These are phyloP conservation scores for Nicotiana undulata DNA, from an alignment of 257 asterid species.

Conservation along the genomic window DNA sequence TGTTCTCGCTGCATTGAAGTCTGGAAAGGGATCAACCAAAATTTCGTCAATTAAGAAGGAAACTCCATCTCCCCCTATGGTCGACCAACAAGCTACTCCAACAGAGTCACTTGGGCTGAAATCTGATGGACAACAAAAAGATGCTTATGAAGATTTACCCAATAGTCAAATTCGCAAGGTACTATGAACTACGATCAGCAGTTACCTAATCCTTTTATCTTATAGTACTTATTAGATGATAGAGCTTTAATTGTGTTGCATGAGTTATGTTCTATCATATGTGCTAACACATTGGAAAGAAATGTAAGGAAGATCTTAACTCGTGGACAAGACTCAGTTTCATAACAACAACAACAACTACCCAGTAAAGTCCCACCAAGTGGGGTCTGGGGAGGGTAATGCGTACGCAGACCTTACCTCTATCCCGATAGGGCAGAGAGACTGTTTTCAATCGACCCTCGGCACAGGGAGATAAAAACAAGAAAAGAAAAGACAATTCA, in stretches of 20 bases:
- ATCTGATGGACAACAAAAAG: constrained; percentile 39
- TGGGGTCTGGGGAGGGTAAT: too few species aligned
- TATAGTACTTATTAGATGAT: background rate
- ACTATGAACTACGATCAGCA: background rate
- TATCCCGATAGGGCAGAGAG: too few species aligned
- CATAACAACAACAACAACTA: too few species aligned
- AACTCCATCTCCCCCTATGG: constrained; percentile 33
- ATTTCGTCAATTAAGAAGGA: constrained; percentile 37
- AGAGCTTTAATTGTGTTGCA: background rate
- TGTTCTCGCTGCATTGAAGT: constrained; percentile 82
- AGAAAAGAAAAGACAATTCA: too few species aligned
- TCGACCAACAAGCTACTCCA: constrained; percentile 35
- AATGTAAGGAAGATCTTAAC: background rate
- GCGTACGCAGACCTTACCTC: too few species aligned
- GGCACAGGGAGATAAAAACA: too few species aligned
- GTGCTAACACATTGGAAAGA: background rate
- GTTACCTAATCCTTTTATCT: background rate
- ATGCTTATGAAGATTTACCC: constrained; percentile 70
- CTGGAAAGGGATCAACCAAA: constrained; percentile 61
- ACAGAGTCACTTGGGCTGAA: constrained; percentile 31
- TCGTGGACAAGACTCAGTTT: too few species aligned
- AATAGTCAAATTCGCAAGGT: constrained; percentile 99
- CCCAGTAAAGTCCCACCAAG: too few species aligned
- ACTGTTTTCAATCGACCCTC: too few species aligned
- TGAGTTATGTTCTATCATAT: background rate